Conservation (phyloP, 192 early-diverging fungal species). For the Dissophora globulifera region DNA sequence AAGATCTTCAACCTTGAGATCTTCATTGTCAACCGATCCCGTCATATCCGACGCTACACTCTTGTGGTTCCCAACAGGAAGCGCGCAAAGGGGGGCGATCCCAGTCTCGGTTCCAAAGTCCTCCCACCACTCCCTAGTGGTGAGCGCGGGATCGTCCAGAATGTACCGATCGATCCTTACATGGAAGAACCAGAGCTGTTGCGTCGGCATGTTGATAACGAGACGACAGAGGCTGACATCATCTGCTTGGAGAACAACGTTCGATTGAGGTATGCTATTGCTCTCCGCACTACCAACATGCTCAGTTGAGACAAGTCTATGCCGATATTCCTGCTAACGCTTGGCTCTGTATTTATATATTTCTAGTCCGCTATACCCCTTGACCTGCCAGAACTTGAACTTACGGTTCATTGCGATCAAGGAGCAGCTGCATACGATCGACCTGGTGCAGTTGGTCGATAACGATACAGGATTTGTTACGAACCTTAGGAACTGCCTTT, state of each 20-base stretch:
- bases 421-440: constrained; percentile 66
- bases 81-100: constrained; percentile 54
- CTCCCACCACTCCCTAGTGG: constrained; percentile 57
- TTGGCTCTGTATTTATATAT: not conserved
- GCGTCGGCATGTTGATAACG: constrained; percentile 63
- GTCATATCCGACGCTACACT: constrained; percentile 61
- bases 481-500: constrained; percentile 61
- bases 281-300: not conserved
- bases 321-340: too few species aligned
- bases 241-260: constrained; percentile 70
- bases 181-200: constrained; percentile 68
- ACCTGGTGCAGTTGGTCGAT: constrained; percentile 66
- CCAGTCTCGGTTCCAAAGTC: constrained; percentile 50
- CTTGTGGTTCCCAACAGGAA: constrained; percentile 67
- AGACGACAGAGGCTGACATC: constrained; percentile 68
- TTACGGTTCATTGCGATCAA: constrained; percentile 69
- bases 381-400: constrained; percentile 66
- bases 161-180: constrained; percentile 63
- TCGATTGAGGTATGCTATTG: constrained; percentile 57
- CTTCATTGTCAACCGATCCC: constrained; percentile 67
- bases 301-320: not conserved
- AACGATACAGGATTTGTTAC: constrained; percentile 71
- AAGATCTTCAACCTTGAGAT: constrained; percentile 64
- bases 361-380: constrained; percentile 60
- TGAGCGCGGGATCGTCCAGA: constrained; percentile 32